Percentiles rank a stretch among this genome's conserved stretches.
Conservation (phyloP, 176 grass and related monocot species). For the Eremochloa ophiuroides region DNA sequence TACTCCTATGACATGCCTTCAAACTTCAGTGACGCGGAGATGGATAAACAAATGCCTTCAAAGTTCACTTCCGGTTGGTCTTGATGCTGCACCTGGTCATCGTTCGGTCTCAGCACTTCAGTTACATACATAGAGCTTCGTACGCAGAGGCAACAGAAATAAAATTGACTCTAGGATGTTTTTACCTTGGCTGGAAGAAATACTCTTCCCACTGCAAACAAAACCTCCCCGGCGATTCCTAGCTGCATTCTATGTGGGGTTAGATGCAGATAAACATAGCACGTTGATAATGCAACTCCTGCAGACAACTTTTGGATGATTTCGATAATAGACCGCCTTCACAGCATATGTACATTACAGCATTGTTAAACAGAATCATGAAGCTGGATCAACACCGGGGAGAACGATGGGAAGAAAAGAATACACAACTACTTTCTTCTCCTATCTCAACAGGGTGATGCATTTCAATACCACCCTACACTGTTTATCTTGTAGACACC, state of each 20-base stretch:
- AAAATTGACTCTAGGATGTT: neutral
- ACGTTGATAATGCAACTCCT: neutral
- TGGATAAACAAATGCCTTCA: neutral
- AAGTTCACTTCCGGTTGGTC: neutral
- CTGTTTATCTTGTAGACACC: conserved; percentile 1
- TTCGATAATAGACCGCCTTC: neutral
- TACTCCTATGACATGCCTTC: neutral
- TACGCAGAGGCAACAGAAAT: neutral
- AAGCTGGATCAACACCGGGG: neutral
- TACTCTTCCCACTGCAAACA: neutral
- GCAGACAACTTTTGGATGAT: neutral
- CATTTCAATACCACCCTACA: conserved; percentile 24
- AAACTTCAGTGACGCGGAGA: neutral
- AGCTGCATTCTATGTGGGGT: neutral
- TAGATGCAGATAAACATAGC: neutral
- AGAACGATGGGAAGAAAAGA: neutral
- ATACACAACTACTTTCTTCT: conserved; percentile 24
- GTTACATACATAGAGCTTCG: too few species aligned
- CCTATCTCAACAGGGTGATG: conserved; percentile 27
- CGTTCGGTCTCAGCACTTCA: too few species aligned
- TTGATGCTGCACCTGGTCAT: neutral
- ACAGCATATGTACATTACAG: conserved; percentile 21
- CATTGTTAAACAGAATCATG: neutral
- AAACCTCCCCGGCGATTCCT: neutral
- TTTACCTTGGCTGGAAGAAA: neutral